Conservation (phyloP, 2,329 filamentous ascomycete species). For the Cladophialophora carrionii region DNA sequence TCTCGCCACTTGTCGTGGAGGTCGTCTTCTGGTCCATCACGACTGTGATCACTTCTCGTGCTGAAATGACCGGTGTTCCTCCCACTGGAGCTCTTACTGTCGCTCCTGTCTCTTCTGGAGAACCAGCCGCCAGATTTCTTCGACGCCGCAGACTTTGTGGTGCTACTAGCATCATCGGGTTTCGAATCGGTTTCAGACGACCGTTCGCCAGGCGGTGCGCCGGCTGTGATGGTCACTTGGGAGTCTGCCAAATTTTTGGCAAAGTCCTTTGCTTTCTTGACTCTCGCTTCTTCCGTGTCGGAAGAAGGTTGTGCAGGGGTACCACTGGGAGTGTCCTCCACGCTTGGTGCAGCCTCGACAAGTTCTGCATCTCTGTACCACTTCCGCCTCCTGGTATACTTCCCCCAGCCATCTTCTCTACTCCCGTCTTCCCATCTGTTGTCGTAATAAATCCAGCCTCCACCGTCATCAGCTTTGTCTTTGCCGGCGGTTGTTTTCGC, state of each 20-base stretch:
- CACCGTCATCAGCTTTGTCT: slow-evolving; percentile 58
- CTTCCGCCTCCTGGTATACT: slow-evolving; percentile 89
- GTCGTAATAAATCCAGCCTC: slow-evolving; percentile 97
- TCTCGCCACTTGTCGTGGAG: slow-evolving; percentile 35
- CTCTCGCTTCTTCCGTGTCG: slow-evolving; percentile 33
- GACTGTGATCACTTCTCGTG: slow-evolving; percentile 30
- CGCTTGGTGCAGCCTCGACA: slow-evolving; percentile 66
- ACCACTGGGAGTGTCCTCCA: slow-evolving; percentile 51
- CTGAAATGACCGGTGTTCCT: slow-evolving; percentile 35
- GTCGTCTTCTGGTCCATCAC: slow-evolving; percentile 37
- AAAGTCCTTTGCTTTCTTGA: slow-evolving; percentile 33
- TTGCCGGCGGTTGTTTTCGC: slow-evolving; percentile 45
- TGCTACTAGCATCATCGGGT: slow-evolving; percentile 22
- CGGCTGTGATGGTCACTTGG: slow-evolving; percentile 15
- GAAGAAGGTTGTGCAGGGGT: slow-evolving; percentile 39
- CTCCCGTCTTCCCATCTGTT: slow-evolving; percentile 96
- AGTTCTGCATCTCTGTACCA: slow-evolving; percentile 97
- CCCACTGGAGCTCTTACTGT: slow-evolving; percentile 34
- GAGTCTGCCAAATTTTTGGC: slow-evolving; percentile 25
- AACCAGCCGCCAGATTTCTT: slow-evolving; percentile 34
- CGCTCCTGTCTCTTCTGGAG: slow-evolving; percentile 32
- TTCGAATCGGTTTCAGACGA: slow-evolving; percentile 14
- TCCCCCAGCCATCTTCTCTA: slow-evolving; percentile 87
- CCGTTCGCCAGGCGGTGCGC: slow-evolving; percentile 8
- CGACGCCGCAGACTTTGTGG: slow-evolving; percentile 17